phyloP scores from a whole-genome alignment of 1,139 yeast genomes.

The Blastobotrys buckinghamii region DNA sequence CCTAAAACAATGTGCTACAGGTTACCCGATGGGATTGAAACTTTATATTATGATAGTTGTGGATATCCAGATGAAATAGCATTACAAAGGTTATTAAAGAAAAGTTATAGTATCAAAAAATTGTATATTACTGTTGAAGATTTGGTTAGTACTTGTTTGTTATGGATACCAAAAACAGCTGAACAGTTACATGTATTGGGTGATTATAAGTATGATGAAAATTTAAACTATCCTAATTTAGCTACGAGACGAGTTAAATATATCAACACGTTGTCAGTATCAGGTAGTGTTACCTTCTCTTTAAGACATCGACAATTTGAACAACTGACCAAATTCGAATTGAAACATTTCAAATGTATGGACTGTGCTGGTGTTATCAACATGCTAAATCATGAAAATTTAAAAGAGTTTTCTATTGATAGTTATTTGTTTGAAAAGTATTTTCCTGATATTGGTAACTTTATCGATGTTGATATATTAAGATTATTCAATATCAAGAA shows the following conservation, averaged over 20 bases:
- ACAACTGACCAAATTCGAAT: background rate
- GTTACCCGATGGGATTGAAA: constrained; percentile 5
- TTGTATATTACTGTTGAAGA: constrained; percentile 1
- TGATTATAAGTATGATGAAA: background rate
- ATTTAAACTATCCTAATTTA: background rate
- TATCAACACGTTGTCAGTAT: background rate
- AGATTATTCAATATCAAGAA: too few species aligned
- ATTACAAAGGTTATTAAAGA: background rate
- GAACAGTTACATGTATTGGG: constrained; percentile 3
- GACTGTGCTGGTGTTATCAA: background rate
- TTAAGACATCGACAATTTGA: constrained; percentile 3
- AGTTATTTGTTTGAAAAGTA: too few species aligned
- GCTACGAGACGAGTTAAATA: background rate
- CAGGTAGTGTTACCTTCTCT: background rate
- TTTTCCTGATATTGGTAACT: background rate
- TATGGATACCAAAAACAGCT: constrained; percentile 3
- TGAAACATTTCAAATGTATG: background rate
- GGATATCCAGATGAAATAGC: constrained; percentile 3
- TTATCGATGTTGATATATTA: background rate
- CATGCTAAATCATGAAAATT: too few species aligned
- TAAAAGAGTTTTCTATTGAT: too few species aligned
- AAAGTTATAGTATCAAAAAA: background rate
- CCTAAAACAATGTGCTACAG: constrained; percentile 6
- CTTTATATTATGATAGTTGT: background rate
- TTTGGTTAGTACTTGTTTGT: constrained; percentile 1